A percentile compares a stretch with the other conserved stretches of the same genome.
phyloP scores from a whole-genome alignment of 257 asterid species.

The Przewalskia tangutica region DNA sequence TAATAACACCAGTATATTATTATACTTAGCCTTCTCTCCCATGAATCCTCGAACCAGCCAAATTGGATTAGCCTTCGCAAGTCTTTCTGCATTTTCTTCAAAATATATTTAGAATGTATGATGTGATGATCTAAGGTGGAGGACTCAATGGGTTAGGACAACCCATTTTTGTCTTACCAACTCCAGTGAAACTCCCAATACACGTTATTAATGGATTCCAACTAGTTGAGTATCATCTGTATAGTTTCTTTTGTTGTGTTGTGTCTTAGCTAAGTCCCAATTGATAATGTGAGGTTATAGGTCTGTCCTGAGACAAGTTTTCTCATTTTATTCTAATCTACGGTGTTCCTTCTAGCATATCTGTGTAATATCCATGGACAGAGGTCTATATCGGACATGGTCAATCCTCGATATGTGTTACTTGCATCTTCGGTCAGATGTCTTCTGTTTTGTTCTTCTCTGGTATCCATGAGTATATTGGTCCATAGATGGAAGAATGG shows the following conservation, averaged over 20 bases:
- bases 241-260: background rate
- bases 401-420: background rate
- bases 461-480: background rate
- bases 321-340: background rate
- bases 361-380: background rate
- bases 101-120: background rate
- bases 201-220: background rate
- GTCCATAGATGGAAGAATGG: background rate
- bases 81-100: background rate
- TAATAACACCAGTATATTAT: background rate
- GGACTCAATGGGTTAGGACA: background rate
- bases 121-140: background rate
- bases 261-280: background rate
- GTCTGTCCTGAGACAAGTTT: background rate
- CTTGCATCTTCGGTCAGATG: background rate
- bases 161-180: background rate
- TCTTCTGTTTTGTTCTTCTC: background rate
- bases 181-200: background rate
- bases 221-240: background rate
- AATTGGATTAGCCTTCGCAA: background rate
- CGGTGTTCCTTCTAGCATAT: background rate
- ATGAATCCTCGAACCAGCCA: background rate
- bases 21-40: background rate
- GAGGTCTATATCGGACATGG: background rate
- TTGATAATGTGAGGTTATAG: background rate